Evolutionary conservation across 2,329 filamentous ascomycete genomes (phyloP), one percentile per base, ranked within the genome.

Genomic region (Aspergillus clavatus): DNA sequence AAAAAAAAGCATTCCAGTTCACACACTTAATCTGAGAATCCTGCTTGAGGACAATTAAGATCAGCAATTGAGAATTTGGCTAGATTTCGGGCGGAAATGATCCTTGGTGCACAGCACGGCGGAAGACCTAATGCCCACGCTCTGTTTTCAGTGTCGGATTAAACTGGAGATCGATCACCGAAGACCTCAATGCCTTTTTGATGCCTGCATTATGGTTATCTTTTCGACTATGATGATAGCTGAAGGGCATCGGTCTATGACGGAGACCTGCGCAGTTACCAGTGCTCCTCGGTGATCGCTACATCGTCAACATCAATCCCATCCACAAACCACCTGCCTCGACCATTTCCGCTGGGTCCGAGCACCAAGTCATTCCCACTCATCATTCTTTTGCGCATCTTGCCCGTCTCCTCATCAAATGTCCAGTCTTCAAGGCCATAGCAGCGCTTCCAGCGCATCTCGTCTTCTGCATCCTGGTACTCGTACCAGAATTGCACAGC

Each of bases 401-500:
- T 71, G 1, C 72, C 67, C 1, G 61, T 56, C 42, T 69, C 62
- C 12, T 55, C 57, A 45, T 73, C 68, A 56, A 71, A 74, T 0
- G 71, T 74, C 72, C 72, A 74, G 47, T 74, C 68, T 52, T 74
- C 71, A 8, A 94, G 76, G 0, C 89, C 89, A 59, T 94, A 94
- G 36, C 85, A 89, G n/a, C 87, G 77, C 76, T 85, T 90, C 88
- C 88, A 95, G 63, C 87, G 65, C 68, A 72, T 64, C 8, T 58
- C 82, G 28, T 85, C 83, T 1, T 74, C 56, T 6, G 69, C 68
- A 58, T 91, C 86, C 52, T 82, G 78, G 69, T 82, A 90, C 66
- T 94, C 85, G 59, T 91, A 94, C 88, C 88, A 94, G 65, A 93
- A 94, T 61, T 95, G 87, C 18, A 94, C 89, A 1, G 88, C 88